Percentiles rank a stretch among this genome's conserved stretches.
Evolutionary conservation across 176 grass and related monocot species (phyloP).

Genomic region (Eremochloa ophiuroides): DNA sequence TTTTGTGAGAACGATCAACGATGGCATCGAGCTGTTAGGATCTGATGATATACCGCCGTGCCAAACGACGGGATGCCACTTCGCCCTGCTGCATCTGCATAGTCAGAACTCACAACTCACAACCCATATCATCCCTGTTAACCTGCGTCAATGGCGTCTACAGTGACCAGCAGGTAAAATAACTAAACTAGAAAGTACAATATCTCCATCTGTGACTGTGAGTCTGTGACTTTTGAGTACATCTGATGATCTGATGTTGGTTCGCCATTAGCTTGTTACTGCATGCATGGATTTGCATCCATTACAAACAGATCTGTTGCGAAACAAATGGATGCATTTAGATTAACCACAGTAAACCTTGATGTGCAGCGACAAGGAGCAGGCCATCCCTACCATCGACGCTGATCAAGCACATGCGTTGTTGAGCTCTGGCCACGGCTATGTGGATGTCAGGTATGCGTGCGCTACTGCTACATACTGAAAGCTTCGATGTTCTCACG

Average conservation of each 20-base stretch:
- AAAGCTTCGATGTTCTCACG: not conserved
- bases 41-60: not conserved
- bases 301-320: not conserved
- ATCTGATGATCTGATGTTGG: not conserved
- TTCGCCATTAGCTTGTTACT: not conserved
- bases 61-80: not conserved
- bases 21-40: not conserved
- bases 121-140: not conserved
- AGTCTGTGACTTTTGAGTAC: not conserved
- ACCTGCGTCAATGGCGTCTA: constrained; percentile 10
- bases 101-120: not conserved
- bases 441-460: constrained; percentile 23
- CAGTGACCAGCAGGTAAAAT: not conserved
- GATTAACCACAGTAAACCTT: not conserved
- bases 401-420: not conserved
- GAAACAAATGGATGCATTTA: not conserved
- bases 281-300: not conserved
- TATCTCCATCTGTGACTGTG: not conserved
- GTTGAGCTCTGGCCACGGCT: constrained; percentile 20
- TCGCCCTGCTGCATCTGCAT: not conserved
- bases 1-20: not conserved
- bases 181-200: not conserved
- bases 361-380: constrained; percentile 1
- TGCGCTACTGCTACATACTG: not conserved
- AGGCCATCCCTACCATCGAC: constrained; percentile 3